These are phyloP conservation scores for Rhodotorula sp. DNA, from an alignment of 1,284 basidiomycete genomes.

Conservation along the genomic window DNA sequence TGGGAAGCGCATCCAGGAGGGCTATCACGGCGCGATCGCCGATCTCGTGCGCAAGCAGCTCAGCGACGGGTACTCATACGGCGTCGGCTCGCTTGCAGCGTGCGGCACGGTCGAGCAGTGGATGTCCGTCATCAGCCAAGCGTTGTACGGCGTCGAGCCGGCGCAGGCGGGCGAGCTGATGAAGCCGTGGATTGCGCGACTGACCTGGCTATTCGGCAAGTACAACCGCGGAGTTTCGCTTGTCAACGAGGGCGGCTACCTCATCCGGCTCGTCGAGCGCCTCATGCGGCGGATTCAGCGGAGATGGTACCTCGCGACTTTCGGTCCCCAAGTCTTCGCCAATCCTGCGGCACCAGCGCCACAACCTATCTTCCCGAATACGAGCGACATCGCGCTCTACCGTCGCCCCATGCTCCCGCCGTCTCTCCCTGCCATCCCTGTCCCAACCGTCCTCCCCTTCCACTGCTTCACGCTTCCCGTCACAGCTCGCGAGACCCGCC, in stretches of 20 bases:
- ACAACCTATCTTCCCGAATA: constrained; percentile 4
- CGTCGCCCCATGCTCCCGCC: constrained; percentile 49
- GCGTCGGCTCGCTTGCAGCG: constrained; percentile 51
- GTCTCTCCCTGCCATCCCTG: constrained; percentile 52
- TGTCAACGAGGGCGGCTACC: constrained; percentile 57
- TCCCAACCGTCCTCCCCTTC: constrained; percentile 62
- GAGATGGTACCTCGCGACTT: constrained; percentile 56
- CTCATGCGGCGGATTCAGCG: constrained; percentile 56
- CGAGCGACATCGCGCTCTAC: constrained; percentile 42
- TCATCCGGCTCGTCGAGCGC: constrained; percentile 59
- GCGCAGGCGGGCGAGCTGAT: constrained; percentile 41
- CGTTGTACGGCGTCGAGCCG: constrained; percentile 24
- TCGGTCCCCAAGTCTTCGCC: constrained; percentile 9
- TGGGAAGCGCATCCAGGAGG: constrained; percentile 16
- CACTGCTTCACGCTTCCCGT: constrained; percentile 62
- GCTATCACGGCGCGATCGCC: constrained; percentile 56
- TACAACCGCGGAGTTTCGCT: constrained; percentile 43
- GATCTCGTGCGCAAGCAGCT: constrained; percentile 57
- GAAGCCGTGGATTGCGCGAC: constrained; percentile 51
- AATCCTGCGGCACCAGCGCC: background rate
- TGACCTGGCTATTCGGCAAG: constrained; percentile 51
- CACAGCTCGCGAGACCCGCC: constrained; percentile 55
- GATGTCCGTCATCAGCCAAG: constrained; percentile 50
- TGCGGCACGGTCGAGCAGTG: constrained; percentile 53
- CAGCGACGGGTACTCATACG: constrained; percentile 51